Percentiles rank a stretch among this genome's conserved stretches.
phyloP scores from a whole-genome alignment of 129 eudicot genomes.

The Flaveria sonorensis region DNA sequence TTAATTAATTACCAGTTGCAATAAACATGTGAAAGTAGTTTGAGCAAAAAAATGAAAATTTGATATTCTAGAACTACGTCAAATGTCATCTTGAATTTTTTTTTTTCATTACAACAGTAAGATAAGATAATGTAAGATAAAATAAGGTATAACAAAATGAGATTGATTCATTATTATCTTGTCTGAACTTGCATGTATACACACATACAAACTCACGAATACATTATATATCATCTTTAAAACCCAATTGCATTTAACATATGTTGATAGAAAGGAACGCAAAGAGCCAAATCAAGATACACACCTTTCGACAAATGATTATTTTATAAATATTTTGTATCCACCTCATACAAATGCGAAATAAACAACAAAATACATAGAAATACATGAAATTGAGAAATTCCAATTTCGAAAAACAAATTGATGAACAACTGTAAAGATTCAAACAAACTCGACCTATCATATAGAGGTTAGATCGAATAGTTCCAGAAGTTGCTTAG shows the following conservation, averaged over 20 bases:
- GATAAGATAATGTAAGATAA: too few relatives aligned
- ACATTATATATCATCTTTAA: neutral
- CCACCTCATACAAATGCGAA: conserved; percentile 26
- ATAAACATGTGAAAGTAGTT: too few relatives aligned
- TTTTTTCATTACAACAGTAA: too few relatives aligned
- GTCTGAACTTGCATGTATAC: too few relatives aligned
- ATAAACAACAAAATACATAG: conserved; percentile 35
- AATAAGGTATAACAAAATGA: too few relatives aligned
- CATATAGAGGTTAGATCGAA: conserved; percentile 30
- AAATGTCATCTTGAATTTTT: too few relatives aligned
- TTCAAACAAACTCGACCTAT: conserved; percentile 31
- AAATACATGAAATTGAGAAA: neutral
- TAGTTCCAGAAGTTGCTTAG: conserved; percentile 16
- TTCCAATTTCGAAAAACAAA: conserved; percentile 13
- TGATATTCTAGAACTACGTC: too few relatives aligned
- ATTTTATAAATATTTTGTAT: conserved; percentile 23
- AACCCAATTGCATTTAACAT: neutral
- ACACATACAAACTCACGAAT: too few relatives aligned
- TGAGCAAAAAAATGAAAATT: too few relatives aligned
- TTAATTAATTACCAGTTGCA: too few relatives aligned
- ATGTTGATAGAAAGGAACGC: neutral
- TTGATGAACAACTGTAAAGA: conserved; percentile 28
- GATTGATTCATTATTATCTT: too few relatives aligned
- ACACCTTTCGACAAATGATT: neutral
- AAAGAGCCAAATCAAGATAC: neutral